Evolutionary conservation across 345 rosid genomes (phyloP).

Genomic region (Gossypium anomalum): DNA sequence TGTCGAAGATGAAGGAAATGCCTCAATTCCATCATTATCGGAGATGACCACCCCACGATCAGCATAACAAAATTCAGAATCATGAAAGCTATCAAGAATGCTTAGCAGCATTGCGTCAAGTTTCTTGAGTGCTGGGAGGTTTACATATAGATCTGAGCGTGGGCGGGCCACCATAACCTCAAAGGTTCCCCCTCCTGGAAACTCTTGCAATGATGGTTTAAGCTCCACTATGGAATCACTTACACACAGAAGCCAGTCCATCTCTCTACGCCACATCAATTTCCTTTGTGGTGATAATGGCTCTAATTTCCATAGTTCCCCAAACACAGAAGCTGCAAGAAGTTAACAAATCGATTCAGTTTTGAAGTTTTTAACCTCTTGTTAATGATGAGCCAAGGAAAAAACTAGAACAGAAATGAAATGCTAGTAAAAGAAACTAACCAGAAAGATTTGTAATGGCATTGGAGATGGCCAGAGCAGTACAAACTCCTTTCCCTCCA

Average conservation of each 20-base stretch:
- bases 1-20: conserved; percentile 34
- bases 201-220: conserved; percentile 79
- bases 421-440: conserved; percentile 22
- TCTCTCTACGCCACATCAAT: conserved; percentile 85
- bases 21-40: conserved; percentile 44
- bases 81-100: conserved; percentile 68
- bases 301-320: conserved; percentile 89
- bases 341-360: neutral
- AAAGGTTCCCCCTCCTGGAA: conserved; percentile 83
- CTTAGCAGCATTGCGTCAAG: conserved; percentile 82
- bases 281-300: conserved; percentile 72
- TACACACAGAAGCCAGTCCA: conserved; percentile 87
- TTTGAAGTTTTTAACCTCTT: neutral
- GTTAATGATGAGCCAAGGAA: neutral
- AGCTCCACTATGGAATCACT: conserved; percentile 93
- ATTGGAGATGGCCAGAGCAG: conserved; percentile 77
- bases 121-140: conserved; percentile 92
- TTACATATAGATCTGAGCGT: conserved; percentile 76
- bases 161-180: conserved; percentile 87
- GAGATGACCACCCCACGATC: conserved; percentile 74
- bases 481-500: conserved; percentile 42
- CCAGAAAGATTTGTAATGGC: conserved; percentile 97
- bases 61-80: conserved; percentile 77
- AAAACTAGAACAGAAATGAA: neutral
- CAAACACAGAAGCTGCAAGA: conserved; percentile 87